These are phyloP conservation scores for Tagetes erecta DNA, from an alignment of 129 eudicot genomes.

Conservation along the genomic window DNA sequence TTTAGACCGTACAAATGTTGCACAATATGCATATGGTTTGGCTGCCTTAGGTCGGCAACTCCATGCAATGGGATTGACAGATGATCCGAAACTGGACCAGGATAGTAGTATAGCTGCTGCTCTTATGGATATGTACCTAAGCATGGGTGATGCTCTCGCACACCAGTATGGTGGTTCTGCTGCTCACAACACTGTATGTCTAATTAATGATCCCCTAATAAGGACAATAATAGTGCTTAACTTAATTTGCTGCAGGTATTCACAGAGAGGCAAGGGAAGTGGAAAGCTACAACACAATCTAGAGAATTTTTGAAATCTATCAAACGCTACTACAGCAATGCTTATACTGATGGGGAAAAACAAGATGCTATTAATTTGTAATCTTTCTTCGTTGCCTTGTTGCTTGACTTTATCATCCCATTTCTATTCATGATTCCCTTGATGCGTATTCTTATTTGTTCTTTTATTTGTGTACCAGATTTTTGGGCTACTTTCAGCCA, in stretches of 20 bases:
- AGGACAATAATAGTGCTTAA: constrained; percentile 7
- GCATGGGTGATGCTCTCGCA: constrained; percentile 99
- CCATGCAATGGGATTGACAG: constrained; percentile 80
- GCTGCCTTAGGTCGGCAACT: constrained; percentile 94
- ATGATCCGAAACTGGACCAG: constrained; percentile 72
- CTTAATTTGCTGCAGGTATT: constrained; percentile 55
- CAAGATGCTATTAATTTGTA: constrained; percentile 98
- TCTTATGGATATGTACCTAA: constrained; percentile 90
- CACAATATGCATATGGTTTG: constrained; percentile 94
- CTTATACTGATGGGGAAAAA: constrained; percentile 97
- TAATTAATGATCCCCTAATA: not conserved
- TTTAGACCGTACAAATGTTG: constrained; percentile 95
- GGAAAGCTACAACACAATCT: constrained; percentile 97
- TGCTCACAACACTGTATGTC: constrained; percentile 88
- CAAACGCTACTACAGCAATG: constrained; percentile 90
- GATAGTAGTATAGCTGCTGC: constrained; percentile 91
- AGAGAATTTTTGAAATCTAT: constrained; percentile 89
- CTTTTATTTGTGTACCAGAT: constrained; percentile 45
- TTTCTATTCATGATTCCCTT: constrained; percentile 1
- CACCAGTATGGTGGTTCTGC: constrained; percentile 99
- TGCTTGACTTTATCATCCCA: not conserved
- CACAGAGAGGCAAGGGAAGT: constrained; percentile 93
- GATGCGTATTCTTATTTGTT: constrained; percentile 13
- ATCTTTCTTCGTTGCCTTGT: constrained; percentile 21
- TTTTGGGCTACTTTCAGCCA: constrained; percentile 92